Conservation (phyloP, 2,329 filamentous ascomycete genomes). For the Pseudocercospora musae region DNA sequence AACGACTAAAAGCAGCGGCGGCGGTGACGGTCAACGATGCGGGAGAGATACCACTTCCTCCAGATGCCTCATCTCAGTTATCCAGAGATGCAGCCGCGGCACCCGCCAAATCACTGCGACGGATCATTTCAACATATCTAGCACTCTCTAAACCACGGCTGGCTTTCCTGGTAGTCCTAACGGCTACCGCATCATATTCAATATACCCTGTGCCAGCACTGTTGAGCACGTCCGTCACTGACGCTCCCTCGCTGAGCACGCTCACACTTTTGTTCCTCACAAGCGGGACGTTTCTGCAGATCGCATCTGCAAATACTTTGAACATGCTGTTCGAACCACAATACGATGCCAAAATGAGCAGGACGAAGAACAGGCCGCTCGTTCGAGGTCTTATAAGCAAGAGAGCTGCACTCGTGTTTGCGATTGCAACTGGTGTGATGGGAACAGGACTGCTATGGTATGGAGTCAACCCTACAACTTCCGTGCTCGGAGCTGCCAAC, state of each 20-base stretch:
- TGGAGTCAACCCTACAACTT: slow-evolving; percentile 91
- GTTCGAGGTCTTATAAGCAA: slow-evolving; percentile 75
- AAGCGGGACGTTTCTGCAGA: slow-evolving; percentile 76
- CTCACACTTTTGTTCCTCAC: slow-evolving; percentile 91
- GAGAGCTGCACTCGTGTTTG: slow-evolving; percentile 72
- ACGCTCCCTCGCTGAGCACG: slow-evolving; percentile 76
- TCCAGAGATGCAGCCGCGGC: slow-evolving; percentile 56
- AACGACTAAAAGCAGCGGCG: slow-evolving; percentile 34
- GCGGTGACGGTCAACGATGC: slow-evolving; percentile 7
- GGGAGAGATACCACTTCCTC: slow-evolving; percentile 42
- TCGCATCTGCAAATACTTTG: slow-evolving; percentile 86
- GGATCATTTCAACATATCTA: slow-evolving; percentile 74
- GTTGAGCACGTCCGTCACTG: slow-evolving; percentile 65
- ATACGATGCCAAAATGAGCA: slow-evolving; percentile 87
- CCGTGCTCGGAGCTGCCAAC: slow-evolving; percentile 78
- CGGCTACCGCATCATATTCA: slow-evolving; percentile 85
- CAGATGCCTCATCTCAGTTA: slow-evolving; percentile 60
- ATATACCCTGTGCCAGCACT: slow-evolving; percentile 90
- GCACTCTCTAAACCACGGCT: slow-evolving; percentile 94
- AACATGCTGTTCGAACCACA: slow-evolving; percentile 96
- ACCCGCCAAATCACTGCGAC: slow-evolving; percentile 56
- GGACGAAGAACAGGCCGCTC: slow-evolving; percentile 86
- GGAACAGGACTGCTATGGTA: slow-evolving; percentile 76
- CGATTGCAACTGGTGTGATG: slow-evolving; percentile 63
- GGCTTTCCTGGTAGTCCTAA: slow-evolving; percentile 84